Percentiles rank a stretch among this genome's conserved stretches.
Conservation (phyloP, 2,329 filamentous ascomycete species). For the Exophiala alcalophila region DNA sequence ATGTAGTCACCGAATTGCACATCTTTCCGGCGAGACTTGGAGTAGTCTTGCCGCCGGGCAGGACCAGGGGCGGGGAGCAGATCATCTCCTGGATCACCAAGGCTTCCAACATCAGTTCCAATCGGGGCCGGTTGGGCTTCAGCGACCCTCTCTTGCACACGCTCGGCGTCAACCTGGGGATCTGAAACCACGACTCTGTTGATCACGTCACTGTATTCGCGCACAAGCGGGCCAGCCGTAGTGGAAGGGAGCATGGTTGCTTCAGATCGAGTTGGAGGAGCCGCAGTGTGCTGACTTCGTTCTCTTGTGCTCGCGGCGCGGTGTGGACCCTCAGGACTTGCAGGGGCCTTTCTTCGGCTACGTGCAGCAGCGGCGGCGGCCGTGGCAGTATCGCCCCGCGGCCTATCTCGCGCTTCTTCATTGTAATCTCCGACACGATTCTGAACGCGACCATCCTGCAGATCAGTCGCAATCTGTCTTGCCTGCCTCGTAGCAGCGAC, state of each 20-base stretch:
- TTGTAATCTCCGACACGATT: constrained; percentile 42
- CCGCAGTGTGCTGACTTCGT: constrained; percentile 37
- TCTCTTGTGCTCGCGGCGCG: constrained; percentile 42
- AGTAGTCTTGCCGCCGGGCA: constrained; percentile 57
- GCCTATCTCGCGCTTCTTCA: constrained; percentile 42
- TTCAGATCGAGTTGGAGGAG: constrained; percentile 35
- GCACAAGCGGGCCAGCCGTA: constrained; percentile 59
- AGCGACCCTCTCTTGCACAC: constrained; percentile 67
- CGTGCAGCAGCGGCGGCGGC: constrained; percentile 37
- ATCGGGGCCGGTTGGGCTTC: constrained; percentile 51
- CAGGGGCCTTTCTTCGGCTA: constrained; percentile 48
- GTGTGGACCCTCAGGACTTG: constrained; percentile 48
- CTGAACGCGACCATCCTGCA: constrained; percentile 35
- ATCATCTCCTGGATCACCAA: constrained; percentile 41
- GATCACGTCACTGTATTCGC: constrained; percentile 76
- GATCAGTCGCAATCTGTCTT: constrained; percentile 35
- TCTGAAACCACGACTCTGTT: constrained; percentile 74
- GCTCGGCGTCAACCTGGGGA: constrained; percentile 68
- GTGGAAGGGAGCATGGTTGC: constrained; percentile 54
- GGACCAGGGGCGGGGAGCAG: constrained; percentile 33
- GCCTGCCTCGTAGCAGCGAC: constrained; percentile 41
- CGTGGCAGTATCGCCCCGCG: constrained; percentile 35
- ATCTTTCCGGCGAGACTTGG: constrained; percentile 61
- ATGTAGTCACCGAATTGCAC: constrained; percentile 95
- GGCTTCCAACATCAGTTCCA: constrained; percentile 48